Conservation (phyloP, 192 early-diverging fungal genomes). For the Coemansia sp. region DNA sequence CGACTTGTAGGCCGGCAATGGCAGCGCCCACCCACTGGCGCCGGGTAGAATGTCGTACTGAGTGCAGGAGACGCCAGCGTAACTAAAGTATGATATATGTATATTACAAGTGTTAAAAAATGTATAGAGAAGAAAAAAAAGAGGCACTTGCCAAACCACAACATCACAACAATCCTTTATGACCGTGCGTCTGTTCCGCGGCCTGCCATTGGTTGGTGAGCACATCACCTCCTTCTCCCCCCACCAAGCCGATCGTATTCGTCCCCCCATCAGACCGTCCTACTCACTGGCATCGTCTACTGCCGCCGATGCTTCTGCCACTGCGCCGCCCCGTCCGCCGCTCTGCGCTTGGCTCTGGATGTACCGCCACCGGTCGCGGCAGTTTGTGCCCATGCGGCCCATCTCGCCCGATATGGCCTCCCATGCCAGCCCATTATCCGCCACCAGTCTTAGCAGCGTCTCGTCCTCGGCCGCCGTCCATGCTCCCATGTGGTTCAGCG, state of each 20-base stretch:
- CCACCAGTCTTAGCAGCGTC: slow-evolving; percentile 41
- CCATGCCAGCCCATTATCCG: slow-evolving; percentile 46
- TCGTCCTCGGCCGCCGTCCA: slow-evolving; percentile 46
- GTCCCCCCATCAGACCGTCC: slow-evolving; percentile 5
- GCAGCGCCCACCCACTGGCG: not conserved
- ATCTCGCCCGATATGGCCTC: slow-evolving; percentile 45
- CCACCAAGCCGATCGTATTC: not conserved
- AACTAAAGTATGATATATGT: not conserved
- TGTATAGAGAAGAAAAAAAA: not conserved
- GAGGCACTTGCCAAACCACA: not conserved
- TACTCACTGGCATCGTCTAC: not conserved
- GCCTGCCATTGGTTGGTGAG: slow-evolving; percentile 7
- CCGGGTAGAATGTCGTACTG: slow-evolving; percentile 1
- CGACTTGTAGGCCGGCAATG: slow-evolving; percentile 1
- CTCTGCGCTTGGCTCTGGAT: slow-evolving; percentile 22
- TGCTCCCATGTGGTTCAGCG: slow-evolving; percentile 54
- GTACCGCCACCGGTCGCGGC: slow-evolving; percentile 56
- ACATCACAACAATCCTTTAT: not conserved
- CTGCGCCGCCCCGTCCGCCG: not conserved
- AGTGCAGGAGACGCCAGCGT: slow-evolving; percentile 16
- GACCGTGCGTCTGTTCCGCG: not conserved
- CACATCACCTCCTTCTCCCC: not conserved
- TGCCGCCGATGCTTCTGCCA: not conserved
- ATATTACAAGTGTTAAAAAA: slow-evolving; percentile 6
- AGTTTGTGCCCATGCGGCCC: slow-evolving; percentile 54